phyloP scores from a whole-genome alignment of 2,329 filamentous ascomycete genomes.

The Diaporthe batatas region DNA sequence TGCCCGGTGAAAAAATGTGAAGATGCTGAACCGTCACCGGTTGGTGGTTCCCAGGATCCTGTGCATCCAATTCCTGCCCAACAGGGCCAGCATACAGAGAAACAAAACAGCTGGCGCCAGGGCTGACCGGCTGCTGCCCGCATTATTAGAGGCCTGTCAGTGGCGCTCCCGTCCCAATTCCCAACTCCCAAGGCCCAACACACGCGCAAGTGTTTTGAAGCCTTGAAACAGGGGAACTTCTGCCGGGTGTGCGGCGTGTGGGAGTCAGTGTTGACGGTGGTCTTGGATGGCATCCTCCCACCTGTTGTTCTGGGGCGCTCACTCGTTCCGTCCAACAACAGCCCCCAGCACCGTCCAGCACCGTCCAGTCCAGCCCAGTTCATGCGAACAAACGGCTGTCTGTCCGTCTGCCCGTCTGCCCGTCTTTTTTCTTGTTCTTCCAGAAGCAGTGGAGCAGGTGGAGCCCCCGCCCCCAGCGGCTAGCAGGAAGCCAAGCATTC shows the following conservation, averaged over 20 bases:
- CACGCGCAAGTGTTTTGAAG: constrained; percentile 17
- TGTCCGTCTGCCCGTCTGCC: neutral
- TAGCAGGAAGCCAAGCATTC: constrained; percentile 24
- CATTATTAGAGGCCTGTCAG: constrained; percentile 14
- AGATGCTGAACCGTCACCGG: constrained; percentile 5
- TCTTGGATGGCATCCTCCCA: too few relatives aligned
- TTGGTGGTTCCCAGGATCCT: constrained; percentile 13
- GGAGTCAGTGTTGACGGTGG: too few relatives aligned
- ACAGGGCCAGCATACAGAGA: constrained; percentile 10
- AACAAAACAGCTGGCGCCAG: constrained; percentile 21
- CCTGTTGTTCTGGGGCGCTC: neutral
- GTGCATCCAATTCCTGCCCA: constrained; percentile 17
- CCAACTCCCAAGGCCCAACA: neutral
- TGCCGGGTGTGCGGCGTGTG: neutral
- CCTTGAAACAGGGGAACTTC: constrained; percentile 18
- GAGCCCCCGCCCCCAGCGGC: neutral
- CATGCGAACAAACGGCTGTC: neutral
- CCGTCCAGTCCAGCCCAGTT: neutral
- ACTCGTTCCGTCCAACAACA: neutral
- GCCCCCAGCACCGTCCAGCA: neutral
- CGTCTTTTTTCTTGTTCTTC: constrained; percentile 8
- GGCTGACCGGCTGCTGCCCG: neutral
- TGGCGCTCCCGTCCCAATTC: constrained; percentile 10
- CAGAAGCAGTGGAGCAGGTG: constrained; percentile 35
- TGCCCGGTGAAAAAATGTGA: neutral